Evolutionary conservation across 2,329 filamentous ascomycete species (phyloP).

Genomic region (Arachnomyces sp.): DNA sequence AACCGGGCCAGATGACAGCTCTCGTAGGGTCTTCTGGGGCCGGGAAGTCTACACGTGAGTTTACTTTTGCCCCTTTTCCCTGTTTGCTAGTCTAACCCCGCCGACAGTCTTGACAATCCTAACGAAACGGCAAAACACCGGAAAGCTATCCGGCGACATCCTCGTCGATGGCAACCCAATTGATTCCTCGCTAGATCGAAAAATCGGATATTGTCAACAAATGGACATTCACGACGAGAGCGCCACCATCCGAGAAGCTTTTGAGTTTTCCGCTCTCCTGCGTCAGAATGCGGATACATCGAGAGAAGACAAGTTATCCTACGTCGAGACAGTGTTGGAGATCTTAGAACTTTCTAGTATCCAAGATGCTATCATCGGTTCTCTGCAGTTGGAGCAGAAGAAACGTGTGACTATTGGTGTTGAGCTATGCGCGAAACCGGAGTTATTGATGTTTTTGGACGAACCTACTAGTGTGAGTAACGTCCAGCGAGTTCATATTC

Average conservation of each 20-base stretch:
- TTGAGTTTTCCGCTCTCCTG: constrained; percentile 57
- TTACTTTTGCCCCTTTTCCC: not conserved
- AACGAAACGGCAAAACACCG: constrained; percentile 59
- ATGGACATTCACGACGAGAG: constrained; percentile 61
- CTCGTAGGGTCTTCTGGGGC: constrained; percentile 70
- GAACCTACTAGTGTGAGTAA: constrained; percentile 51
- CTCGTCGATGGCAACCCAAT: constrained; percentile 55
- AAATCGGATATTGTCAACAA: constrained; percentile 62
- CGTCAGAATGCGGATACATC: constrained; percentile 46
- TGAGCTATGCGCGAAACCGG: constrained; percentile 58
- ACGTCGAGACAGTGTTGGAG: constrained; percentile 55
- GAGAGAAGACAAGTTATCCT: constrained; percentile 51
- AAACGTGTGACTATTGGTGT: constrained; percentile 64
- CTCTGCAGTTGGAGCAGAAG: constrained; percentile 56
- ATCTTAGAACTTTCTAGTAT: constrained; percentile 53
- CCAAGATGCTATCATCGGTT: constrained; percentile 55
- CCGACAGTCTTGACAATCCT: constrained; percentile 66
- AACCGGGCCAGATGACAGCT: constrained; percentile 68
- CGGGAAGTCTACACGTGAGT: constrained; percentile 50
- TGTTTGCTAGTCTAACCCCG: not conserved
- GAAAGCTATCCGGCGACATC: constrained; percentile 54
- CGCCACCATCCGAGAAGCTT: constrained; percentile 56
- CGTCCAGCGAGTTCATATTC: constrained; percentile 29
- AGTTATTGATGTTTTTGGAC: constrained; percentile 59
- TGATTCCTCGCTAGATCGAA: constrained; percentile 53